Evolutionary conservation across 2,329 filamentous ascomycete genomes (phyloP).

Genomic region (Talaromyces sp.): DNA sequence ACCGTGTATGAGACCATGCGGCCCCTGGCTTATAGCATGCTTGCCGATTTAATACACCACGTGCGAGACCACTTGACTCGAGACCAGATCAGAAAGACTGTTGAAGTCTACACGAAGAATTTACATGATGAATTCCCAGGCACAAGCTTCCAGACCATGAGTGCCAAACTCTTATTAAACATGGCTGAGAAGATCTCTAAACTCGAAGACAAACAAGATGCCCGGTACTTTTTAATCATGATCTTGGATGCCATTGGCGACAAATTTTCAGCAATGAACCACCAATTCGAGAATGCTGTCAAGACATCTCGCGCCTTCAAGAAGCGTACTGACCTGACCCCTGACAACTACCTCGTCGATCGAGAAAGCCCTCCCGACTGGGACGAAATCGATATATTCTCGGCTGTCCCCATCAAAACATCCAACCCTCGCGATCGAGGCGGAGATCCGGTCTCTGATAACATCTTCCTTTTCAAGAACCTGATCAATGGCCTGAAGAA

Average conservation of each 20-base stretch:
- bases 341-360: slow-evolving; percentile 80
- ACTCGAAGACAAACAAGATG: slow-evolving; percentile 86
- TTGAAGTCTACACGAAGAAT: slow-evolving; percentile 95
- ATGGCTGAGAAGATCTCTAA: slow-evolving; percentile 98
- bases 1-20: slow-evolving; percentile 97
- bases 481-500: slow-evolving; percentile 93
- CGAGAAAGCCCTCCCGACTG: slow-evolving; percentile 78
- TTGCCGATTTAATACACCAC: slow-evolving; percentile 96
- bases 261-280: slow-evolving; percentile 97
- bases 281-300: slow-evolving; percentile 88
- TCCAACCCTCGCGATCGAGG: slow-evolving; percentile 84
- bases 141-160: slow-evolving; percentile 99
- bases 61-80: slow-evolving; percentile 82
- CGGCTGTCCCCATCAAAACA: slow-evolving; percentile 91
- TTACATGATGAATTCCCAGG: slow-evolving; percentile 93
- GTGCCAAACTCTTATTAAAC: slow-evolving; percentile 90
- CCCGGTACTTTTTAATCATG: slow-evolving; percentile 91
- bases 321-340: slow-evolving; percentile 57
- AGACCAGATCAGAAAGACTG: slow-evolving; percentile 89
- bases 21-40: slow-evolving; percentile 94
- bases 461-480: slow-evolving; percentile 97
- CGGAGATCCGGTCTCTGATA: slow-evolving; percentile 86
- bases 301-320: slow-evolving; percentile 79
- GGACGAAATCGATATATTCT: slow-evolving; percentile 98
- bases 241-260: slow-evolving; percentile 97